Evolutionary conservation across 176 grass and related monocot genomes (phyloP).

Genomic region (Cenchrus americanus): DNA sequence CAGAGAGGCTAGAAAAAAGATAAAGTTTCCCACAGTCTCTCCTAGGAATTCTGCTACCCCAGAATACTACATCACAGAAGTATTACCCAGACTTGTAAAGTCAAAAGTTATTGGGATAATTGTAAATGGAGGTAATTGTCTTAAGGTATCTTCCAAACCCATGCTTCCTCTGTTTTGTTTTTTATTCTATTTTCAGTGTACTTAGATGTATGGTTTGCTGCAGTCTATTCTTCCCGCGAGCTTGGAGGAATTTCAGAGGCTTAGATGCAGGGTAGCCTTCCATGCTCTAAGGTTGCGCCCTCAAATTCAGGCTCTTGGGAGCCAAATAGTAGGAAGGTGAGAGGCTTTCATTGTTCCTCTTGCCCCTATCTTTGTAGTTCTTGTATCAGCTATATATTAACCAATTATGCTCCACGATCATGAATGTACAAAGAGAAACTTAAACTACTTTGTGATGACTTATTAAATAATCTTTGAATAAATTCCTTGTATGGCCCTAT

Average conservation of each 20-base stretch:
- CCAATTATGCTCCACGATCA: neutral
- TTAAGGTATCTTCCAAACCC: slow-evolving; percentile 69
- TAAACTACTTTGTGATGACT: neutral
- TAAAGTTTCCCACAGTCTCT: slow-evolving; percentile 93
- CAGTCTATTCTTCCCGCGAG: slow-evolving; percentile 81
- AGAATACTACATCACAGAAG: slow-evolving; percentile 73
- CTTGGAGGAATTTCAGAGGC: slow-evolving; percentile 88
- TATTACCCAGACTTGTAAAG: slow-evolving; percentile 81
- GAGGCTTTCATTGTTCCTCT: slow-evolving; percentile 7
- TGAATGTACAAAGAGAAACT: neutral
- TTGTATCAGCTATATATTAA: neutral
- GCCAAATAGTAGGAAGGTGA: slow-evolving; percentile 80
- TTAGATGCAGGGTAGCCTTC: slow-evolving; percentile 93
- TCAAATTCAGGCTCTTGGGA: slow-evolving; percentile 85
- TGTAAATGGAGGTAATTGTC: slow-evolving; percentile 90
- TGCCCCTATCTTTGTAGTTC: neutral
- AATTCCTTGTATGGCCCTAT: neutral
- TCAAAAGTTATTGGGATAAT: slow-evolving; percentile 94
- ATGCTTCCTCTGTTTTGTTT: slow-evolving; percentile 27
- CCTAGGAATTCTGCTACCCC: slow-evolving; percentile 66
- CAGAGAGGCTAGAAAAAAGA: slow-evolving; percentile 90
- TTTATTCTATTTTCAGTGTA: slow-evolving; percentile 24
- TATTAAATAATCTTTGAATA: neutral
- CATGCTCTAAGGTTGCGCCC: slow-evolving; percentile 88
- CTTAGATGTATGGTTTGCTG: slow-evolving; percentile 47